Conservation (phyloP, 768 basidiomycete genomes). For the Roridomyces roridus region DNA sequence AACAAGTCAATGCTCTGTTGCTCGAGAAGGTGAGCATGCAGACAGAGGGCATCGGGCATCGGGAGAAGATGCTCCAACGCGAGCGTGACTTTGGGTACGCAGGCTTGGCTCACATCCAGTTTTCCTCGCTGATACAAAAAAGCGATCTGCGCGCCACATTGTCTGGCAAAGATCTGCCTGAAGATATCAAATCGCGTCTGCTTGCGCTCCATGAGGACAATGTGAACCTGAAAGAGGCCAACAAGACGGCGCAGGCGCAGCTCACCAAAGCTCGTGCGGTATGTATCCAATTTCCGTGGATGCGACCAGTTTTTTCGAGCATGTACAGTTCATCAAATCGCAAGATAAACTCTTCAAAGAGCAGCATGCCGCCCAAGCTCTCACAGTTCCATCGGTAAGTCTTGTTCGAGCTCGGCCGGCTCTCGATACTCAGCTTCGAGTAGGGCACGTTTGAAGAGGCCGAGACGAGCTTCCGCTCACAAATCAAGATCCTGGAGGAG, state of each 20-base stretch:
- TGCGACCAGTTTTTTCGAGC: too few species aligned
- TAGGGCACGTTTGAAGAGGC: conserved; percentile 75
- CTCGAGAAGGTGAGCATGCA: conserved; percentile 93
- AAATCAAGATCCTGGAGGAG: conserved; percentile 70
- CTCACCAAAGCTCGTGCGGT: conserved; percentile 81
- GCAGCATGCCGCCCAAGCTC: conserved; percentile 66
- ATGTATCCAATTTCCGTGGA: too few species aligned
- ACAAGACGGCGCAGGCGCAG: conserved; percentile 77
- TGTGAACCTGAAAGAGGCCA: conserved; percentile 68
- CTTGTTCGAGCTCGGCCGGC: background rate
- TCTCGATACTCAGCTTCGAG: background rate
- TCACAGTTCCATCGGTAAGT: conserved; percentile 51
- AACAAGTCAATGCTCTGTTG: conserved; percentile 84
- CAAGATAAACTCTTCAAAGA: conserved; percentile 92
- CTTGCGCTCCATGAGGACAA: conserved; percentile 83
- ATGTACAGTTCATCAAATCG: conserved; percentile 95
- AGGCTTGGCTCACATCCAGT: background rate
- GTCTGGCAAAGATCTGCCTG: conserved; percentile 80
- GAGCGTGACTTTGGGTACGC: conserved; percentile 84
- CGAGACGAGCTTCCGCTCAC: conserved; percentile 66
- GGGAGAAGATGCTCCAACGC: conserved; percentile 85
- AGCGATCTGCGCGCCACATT: conserved; percentile 82
- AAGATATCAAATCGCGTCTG: conserved; percentile 79
- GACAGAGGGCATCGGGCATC: conserved; percentile 86
- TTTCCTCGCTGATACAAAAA: background rate